Evolutionary conservation across 2,329 filamentous ascomycete genomes (phyloP).

Genomic region (Fonsecaea multimorphosa): DNA sequence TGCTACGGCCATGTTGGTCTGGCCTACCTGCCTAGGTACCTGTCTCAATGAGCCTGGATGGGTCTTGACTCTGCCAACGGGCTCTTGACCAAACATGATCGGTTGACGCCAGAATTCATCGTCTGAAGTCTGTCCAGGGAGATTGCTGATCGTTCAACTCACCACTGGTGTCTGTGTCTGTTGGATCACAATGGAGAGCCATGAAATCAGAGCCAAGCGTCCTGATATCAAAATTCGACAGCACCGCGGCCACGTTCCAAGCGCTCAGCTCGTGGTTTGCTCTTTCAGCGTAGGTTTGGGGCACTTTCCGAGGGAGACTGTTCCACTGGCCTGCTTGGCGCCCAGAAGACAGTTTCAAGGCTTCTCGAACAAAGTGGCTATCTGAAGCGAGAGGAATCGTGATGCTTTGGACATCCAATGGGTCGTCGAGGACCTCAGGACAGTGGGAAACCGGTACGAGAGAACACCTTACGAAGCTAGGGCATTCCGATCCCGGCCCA

Average conservation of each 20-base stretch:
- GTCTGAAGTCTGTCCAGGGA: background rate
- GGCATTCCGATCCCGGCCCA: slow-evolving; percentile 12
- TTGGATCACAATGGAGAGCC: slow-evolving; percentile 3
- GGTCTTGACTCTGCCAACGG: slow-evolving; percentile 8
- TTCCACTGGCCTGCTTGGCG: slow-evolving; percentile 18
- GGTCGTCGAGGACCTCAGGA: background rate
- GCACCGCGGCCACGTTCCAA: slow-evolving; percentile 23
- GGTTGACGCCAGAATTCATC: background rate
- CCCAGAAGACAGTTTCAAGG: slow-evolving; percentile 9
- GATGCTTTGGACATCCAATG: background rate
- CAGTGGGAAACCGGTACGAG: background rate
- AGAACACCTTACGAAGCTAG: slow-evolving; percentile 3
- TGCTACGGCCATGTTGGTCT: slow-evolving; percentile 8
- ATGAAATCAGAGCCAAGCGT: slow-evolving; percentile 18
- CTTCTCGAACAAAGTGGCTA: slow-evolving; percentile 32
- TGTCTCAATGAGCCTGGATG: slow-evolving; percentile 11
- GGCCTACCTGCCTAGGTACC: too few species aligned
- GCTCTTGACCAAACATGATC: slow-evolving; percentile 9
- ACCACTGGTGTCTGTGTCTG: background rate
- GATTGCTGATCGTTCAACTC: slow-evolving; percentile 15
- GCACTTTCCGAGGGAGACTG: background rate
- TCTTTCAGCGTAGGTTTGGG: background rate
- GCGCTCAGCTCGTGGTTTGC: slow-evolving; percentile 24
- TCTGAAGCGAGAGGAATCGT: slow-evolving; percentile 15
- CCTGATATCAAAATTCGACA: slow-evolving; percentile 4